A percentile compares a stretch with the other conserved stretches of the same genome.
Conservation (phyloP, 179 eudicot genomes). For the Monotropa hypopitys region DNA sequence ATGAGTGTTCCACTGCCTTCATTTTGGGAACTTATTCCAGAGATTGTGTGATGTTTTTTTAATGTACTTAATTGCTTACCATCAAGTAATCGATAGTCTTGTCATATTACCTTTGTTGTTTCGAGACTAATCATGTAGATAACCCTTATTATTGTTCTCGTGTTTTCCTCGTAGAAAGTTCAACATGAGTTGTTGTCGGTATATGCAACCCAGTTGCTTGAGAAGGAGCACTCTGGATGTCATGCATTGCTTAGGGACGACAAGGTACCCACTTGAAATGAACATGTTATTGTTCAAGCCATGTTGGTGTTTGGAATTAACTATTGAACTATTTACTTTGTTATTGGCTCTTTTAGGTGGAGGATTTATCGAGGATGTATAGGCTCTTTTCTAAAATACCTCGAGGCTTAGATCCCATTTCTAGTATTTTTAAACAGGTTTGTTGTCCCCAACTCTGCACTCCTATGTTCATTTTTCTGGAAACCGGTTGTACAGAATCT, state of each 20-base stretch:
- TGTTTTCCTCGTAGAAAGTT: conserved; percentile 31
- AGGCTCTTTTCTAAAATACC: conserved; percentile 45
- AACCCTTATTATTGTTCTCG: neutral
- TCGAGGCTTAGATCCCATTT: conserved; percentile 52
- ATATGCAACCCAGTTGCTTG: conserved; percentile 44
- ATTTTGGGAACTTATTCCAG: neutral
- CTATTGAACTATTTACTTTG: neutral
- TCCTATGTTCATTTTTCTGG: too few species aligned
- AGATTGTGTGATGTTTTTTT: neutral
- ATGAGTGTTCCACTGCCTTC: neutral
- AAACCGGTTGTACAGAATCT: too few species aligned
- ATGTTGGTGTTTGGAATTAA: neutral
- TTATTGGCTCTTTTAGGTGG: conserved; percentile 35
- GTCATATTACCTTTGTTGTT: neutral
- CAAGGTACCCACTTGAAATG: conserved; percentile 41
- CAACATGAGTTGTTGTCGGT: conserved; percentile 53
- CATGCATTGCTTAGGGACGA: conserved; percentile 55
- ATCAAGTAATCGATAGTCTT: neutral
- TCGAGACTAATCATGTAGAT: too few species aligned
- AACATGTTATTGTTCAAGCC: neutral
- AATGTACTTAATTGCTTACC: neutral
- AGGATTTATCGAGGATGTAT: conserved; percentile 56
- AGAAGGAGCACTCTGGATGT: conserved; percentile 71
- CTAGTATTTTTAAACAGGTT: conserved; percentile 54
- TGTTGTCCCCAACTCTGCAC: too few species aligned